These are phyloP conservation scores for Botrytis byssoidea DNA, from an alignment of 2,329 filamentous ascomycete species.

Conservation along the genomic window DNA sequence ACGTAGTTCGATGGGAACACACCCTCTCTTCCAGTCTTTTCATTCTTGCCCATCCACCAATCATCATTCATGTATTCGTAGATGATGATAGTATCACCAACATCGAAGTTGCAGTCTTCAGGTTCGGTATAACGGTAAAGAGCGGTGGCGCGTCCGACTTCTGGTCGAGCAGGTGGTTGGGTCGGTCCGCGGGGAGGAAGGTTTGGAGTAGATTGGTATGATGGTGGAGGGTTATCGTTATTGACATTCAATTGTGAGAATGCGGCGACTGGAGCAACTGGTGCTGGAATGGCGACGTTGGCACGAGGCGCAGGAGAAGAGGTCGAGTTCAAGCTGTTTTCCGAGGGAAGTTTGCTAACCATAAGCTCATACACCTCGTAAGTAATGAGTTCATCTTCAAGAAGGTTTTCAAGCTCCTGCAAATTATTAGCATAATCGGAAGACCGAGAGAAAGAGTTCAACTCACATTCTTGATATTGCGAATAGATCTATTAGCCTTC, in stretches of 20 bases:
- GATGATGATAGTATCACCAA: slow-evolving; percentile 77
- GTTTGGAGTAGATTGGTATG: slow-evolving; percentile 39
- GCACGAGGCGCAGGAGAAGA: slow-evolving; percentile 22
- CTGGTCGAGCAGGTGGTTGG: slow-evolving; percentile 43
- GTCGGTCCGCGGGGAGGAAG: slow-evolving; percentile 27
- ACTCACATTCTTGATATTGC: slow-evolving; percentile 41
- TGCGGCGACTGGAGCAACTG: slow-evolving; percentile 34
- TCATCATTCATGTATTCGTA: slow-evolving; percentile 94
- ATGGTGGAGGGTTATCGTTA: slow-evolving; percentile 28
- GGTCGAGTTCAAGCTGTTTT: slow-evolving; percentile 53
- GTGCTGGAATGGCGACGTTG: slow-evolving; percentile 42
- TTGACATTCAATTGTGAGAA: slow-evolving; percentile 29
- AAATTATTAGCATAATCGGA: slow-evolving; percentile 24
- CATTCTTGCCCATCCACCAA: slow-evolving; percentile 92
- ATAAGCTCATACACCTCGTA: slow-evolving; percentile 74
- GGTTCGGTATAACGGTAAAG: slow-evolving; percentile 80
- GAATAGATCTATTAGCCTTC: slow-evolving; percentile 38
- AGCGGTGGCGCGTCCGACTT: slow-evolving; percentile 73
- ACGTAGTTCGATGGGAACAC: slow-evolving; percentile 97
- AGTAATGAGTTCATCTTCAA: slow-evolving; percentile 77
- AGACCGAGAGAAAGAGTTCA: not conserved
- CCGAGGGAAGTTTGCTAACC: slow-evolving; percentile 69
- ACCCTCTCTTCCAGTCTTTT: slow-evolving; percentile 78
- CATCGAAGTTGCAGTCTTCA: slow-evolving; percentile 78
- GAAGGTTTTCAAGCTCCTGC: slow-evolving; percentile 87